Conservation (phyloP, 371 early-diverging fungal genomes). For the Mucor racemosus region DNA sequence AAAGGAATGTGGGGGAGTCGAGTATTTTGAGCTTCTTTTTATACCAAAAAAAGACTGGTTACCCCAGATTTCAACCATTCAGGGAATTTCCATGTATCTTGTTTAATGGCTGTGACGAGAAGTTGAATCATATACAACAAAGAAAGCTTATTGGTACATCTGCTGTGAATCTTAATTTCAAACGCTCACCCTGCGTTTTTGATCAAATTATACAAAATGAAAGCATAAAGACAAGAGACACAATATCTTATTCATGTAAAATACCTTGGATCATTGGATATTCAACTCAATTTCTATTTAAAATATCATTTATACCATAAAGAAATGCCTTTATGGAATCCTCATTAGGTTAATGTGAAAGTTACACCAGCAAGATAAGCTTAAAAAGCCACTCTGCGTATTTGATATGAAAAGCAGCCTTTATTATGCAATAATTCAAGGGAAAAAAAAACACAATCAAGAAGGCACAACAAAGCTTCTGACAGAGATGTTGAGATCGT, state of each 20-base stretch:
- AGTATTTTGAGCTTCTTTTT: constrained; percentile 4
- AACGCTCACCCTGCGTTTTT: neutral
- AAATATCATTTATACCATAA: no score
- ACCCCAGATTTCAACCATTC: constrained; percentile 6
- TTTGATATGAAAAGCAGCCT: neutral
- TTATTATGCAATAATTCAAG: neutral
- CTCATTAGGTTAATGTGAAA: neutral
- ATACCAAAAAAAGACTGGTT: neutral
- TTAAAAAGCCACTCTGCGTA: neutral
- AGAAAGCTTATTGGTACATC: constrained; percentile 31
- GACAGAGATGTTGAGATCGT: neutral
- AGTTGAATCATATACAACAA: constrained; percentile 29
- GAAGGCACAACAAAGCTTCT: neutral
- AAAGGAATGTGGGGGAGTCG: neutral
- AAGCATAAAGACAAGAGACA: no score
- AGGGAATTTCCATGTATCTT: neutral
- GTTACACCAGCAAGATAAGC: constrained; percentile 3
- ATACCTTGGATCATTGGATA: no score
- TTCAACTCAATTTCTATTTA: no score
- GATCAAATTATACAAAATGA: neutral
- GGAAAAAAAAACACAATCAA: neutral
- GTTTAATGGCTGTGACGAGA: constrained; percentile 20
- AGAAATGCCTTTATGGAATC: neutral
- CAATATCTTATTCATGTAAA: no score
- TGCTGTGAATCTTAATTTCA: constrained; percentile 5